Base-by-base conservation (phyloP, 768 basidiomycete species). In the Paxillus rubicundulus region DNA sequence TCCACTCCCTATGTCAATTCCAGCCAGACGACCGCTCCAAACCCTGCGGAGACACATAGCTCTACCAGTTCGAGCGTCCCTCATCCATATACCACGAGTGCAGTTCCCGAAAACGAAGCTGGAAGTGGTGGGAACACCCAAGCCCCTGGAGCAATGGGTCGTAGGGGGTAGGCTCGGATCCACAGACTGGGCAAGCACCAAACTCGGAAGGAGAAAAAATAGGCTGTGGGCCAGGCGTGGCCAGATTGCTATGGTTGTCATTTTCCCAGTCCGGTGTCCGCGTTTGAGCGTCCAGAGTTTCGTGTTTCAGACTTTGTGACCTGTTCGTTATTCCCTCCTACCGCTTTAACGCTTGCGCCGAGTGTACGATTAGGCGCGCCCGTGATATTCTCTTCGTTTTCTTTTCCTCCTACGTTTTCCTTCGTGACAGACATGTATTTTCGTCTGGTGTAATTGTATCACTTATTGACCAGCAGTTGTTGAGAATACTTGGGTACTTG, bases 141-240 rank as follows among this genome's bases (percentile, higher is more conserved):
- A 45, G 76, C 74, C 36, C 75, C 76, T 47, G 82, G 78, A 21
- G 73, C 73, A 60, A 75, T 77, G 73, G 71, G 72, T n/a, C 61
- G 60, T 46, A 62, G 65, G 41, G 74, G 78, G 77, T 1, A 74
- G 80, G 21, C 44, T 71, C 37, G 71, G 67, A 27, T 54, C 77
- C 60, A 73, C 75, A 74, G 77, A 79, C 61, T 66, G 64, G 63
- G 56, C 61, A 50, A 68, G 74, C 39, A 75, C 75, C 20, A 52
- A 55, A 63, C 68, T 72, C 78, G 77, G 80, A 77, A 78, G 24
- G 24, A 65, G 56, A 72, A 79, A 59, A 81, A 77, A 64, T 79
- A 52, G 40, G 12, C 43, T 14, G 32, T 36, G 45, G 57, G 44
- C 48, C 41, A 18, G 45, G 44, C 20, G 21, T 27, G 36, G 52